A percentile compares a stretch with the other conserved stretches of the same genome.
These are phyloP conservation scores for Oxyria digyna DNA, from an alignment of 148 eudicot genomes.

Conservation along the genomic window DNA sequence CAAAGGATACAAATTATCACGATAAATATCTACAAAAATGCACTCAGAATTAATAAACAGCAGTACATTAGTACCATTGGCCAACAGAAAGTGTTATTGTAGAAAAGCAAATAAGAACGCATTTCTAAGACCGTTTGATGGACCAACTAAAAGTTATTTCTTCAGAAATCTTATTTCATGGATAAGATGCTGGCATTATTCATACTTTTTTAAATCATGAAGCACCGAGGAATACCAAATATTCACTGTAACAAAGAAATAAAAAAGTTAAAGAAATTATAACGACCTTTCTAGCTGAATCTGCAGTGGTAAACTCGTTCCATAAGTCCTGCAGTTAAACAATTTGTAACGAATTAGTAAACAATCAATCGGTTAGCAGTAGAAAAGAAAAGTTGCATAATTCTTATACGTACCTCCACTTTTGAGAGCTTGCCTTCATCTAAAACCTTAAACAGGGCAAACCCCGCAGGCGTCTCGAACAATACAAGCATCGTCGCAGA, in stretches of 20 bases:
- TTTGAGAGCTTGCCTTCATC: slow-evolving; percentile 18
- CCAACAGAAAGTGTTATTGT: background rate
- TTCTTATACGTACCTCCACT: background rate
- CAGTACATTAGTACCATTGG: background rate
- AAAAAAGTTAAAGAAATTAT: background rate
- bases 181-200: background rate
- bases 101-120: too few species aligned
- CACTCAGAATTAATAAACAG: background rate
- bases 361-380: background rate
- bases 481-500: slow-evolving; percentile 12
- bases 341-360: background rate
- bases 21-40: background rate
- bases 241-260: background rate
- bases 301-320: slow-evolving; percentile 55
- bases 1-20: background rate
- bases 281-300: slow-evolving; percentile 77
- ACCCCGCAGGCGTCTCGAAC: slow-evolving; percentile 20
- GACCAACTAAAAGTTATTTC: too few species aligned
- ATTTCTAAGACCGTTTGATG: too few species aligned
- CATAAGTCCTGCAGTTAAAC: slow-evolving; percentile 57
- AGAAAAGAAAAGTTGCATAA: background rate
- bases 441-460: slow-evolving; percentile 16
- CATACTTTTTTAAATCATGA: background rate
- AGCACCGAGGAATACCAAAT: background rate
- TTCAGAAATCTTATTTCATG: background rate